Conservation (phyloP, 75 land plant genomes). For the Chamaecyparis obtusa region DNA sequence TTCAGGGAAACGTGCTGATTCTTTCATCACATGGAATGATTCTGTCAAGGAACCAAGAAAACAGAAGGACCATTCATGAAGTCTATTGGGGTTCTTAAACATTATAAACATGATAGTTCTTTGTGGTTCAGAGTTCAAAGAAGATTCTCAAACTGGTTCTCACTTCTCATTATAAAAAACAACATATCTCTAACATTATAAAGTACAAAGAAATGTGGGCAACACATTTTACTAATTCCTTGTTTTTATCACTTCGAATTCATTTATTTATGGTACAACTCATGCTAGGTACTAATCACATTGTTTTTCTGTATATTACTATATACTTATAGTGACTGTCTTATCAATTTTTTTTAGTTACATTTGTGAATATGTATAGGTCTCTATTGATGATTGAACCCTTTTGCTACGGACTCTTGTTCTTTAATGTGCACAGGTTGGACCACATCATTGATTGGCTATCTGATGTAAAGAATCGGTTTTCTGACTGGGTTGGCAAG, state of each 20-base stretch:
- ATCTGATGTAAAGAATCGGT: neutral
- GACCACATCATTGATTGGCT: neutral
- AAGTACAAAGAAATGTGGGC: neutral
- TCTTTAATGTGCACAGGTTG: neutral
- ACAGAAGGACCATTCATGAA: neutral
- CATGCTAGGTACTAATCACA: neutral
- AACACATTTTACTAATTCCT: neutral
- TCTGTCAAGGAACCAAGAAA: neutral
- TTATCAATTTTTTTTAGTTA: neutral
- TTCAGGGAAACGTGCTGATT: neutral
- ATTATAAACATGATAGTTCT: neutral
- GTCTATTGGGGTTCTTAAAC: neutral
- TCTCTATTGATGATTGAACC: neutral
- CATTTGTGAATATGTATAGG: no score
- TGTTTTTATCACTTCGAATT: neutral
- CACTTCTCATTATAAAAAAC: neutral
- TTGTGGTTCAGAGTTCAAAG: neutral
- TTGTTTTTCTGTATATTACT: neutral
- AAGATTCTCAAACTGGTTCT: neutral
- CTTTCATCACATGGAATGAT: neutral
- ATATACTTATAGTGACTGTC: neutral
- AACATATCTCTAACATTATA: neutral
- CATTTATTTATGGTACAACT: neutral
- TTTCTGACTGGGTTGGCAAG: neutral
- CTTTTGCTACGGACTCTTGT: neutral